phyloP scores from a whole-genome alignment of 2,329 filamentous ascomycete genomes.

The Huntiella savannae region DNA sequence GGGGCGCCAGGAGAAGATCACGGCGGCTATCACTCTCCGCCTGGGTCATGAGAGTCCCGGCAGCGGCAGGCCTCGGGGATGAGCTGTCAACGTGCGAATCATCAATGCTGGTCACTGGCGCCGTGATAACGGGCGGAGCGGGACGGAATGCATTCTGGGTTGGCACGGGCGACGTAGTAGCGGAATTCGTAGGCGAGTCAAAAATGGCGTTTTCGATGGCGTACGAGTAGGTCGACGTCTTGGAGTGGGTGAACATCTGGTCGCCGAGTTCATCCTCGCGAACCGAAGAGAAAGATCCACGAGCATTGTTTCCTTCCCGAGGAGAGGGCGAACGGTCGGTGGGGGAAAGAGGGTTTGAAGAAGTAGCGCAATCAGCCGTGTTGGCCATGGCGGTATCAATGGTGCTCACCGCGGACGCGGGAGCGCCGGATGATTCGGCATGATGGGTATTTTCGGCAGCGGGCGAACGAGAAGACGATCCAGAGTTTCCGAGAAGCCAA shows the following conservation, averaged over 20 bases:
- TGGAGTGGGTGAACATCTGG: constrained; percentile 44
- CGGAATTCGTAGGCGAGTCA: constrained; percentile 32
- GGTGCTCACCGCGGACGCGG: not conserved
- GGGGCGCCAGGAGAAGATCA: constrained; percentile 19
- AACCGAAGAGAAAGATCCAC: constrained; percentile 43
- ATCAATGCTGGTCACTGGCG: not conserved
- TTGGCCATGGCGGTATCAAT: not conserved
- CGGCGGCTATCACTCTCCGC: not conserved
- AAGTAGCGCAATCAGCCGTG: not conserved
- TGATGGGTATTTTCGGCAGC: constrained; percentile 3
- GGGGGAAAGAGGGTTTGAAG: not conserved
- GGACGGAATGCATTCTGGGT: constrained; percentile 30
- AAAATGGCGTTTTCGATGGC: constrained; percentile 30
- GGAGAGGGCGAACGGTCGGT: constrained; percentile 1
- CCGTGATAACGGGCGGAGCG: constrained; percentile 20
- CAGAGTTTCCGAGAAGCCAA: constrained; percentile 2
- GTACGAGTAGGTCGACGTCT: constrained; percentile 38
- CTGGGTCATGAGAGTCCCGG: not conserved
- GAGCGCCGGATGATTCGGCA: not conserved
- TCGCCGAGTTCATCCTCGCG: constrained; percentile 39
- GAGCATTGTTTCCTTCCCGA: constrained; percentile 13
- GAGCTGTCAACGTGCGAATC: not conserved
- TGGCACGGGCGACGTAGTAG: constrained; percentile 26
- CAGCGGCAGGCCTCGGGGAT: too few relatives aligned
- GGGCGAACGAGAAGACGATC: constrained; percentile 7